Conservation (phyloP, 257 asterid species). For the Paulownia fortunei region DNA sequence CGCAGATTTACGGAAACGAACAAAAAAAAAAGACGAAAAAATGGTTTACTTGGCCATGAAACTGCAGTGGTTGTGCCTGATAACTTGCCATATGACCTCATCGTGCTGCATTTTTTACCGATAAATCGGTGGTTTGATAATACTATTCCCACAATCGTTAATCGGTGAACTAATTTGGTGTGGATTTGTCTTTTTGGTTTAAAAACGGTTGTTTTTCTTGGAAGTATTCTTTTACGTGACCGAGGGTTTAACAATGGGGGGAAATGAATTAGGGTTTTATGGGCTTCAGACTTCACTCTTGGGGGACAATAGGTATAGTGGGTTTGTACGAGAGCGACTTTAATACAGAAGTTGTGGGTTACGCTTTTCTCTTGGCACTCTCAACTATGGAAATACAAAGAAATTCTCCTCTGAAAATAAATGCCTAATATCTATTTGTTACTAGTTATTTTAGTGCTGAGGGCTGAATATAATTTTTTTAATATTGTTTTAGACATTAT, state of each 20-base stretch:
- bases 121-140: not conserved
- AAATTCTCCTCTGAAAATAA: too few species aligned
- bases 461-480: too few species aligned
- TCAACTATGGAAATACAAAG: too few species aligned
- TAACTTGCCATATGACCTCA: conserved; percentile 99
- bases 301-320: not conserved
- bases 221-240: not conserved
- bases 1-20: not conserved
- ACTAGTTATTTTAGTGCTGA: too few species aligned
- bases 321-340: not conserved
- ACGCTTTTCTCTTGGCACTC: not conserved
- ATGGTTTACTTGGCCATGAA: conserved; percentile 86
- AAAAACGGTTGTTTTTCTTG: not conserved
- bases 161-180: not conserved
- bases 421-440: too few species aligned
- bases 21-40: not conserved
- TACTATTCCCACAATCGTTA: not conserved
- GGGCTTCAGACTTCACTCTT: not conserved
- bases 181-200: not conserved
- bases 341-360: not conserved
- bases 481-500: too few species aligned
- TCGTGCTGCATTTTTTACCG: conserved; percentile 86
- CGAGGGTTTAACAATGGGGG: conserved; percentile 33
- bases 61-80: conserved; percentile 98
- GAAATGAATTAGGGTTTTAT: conserved; percentile 41